Conservation (phyloP, 2,329 filamentous ascomycete genomes). For the Sporothrix inflata region DNA sequence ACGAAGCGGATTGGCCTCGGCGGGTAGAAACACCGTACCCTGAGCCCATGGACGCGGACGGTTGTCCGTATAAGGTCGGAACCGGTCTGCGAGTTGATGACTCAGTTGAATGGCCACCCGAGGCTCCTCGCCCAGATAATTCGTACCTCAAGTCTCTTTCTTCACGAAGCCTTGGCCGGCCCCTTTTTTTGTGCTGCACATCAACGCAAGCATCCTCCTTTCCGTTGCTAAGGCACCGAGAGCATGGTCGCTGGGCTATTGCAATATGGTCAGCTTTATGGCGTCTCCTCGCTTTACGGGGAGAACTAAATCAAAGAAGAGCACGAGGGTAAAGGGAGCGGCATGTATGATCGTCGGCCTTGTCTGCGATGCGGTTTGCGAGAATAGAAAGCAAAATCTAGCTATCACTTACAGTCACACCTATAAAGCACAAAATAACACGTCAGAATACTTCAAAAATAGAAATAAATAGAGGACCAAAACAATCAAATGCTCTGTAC, state of each 20-base stretch:
- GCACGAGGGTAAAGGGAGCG: background rate
- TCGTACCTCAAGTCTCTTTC: conserved; percentile 66
- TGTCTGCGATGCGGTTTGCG: background rate
- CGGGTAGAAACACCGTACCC: conserved; percentile 53
- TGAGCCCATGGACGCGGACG: conserved; percentile 48
- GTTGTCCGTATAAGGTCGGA: conserved; percentile 50
- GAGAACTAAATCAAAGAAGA: background rate
- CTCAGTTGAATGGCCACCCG: conserved; percentile 50
- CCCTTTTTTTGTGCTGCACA: conserved; percentile 84
- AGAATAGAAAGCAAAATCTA: background rate
- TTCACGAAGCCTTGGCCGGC: conserved; percentile 75
- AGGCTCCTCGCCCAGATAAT: conserved; percentile 47
- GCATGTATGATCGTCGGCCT: background rate
- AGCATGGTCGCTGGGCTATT: conserved; percentile 74
- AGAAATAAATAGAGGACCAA: background rate
- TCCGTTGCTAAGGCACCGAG: conserved; percentile 74
- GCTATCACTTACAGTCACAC: conserved; percentile 27
- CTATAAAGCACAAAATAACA: conserved; percentile 9
- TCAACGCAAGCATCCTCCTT: conserved; percentile 82
- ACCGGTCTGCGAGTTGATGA: conserved; percentile 53
- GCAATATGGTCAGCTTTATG: background rate
- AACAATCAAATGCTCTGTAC: background rate
- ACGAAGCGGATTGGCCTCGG: conserved; percentile 48
- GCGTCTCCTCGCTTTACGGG: background rate
- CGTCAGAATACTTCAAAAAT: background rate